Percentiles rank a stretch among this genome's conserved stretches.
Evolutionary conservation across 495 filamentous ascomycete species (phyloP).

Genomic region (Podospora sp.): DNA sequence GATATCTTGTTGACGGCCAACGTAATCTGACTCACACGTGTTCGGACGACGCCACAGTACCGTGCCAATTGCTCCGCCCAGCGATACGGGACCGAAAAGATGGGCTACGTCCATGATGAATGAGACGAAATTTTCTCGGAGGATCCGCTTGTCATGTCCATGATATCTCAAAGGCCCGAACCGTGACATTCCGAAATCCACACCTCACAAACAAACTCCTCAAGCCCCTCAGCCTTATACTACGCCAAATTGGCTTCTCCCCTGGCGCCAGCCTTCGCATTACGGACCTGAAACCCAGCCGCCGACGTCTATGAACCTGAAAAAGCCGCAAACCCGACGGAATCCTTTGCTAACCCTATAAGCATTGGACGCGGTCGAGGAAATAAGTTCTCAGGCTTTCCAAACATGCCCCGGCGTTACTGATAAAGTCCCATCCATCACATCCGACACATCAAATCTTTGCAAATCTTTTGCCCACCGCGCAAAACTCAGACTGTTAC

Average conservation of each 20-base stretch:
- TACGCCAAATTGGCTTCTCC: neutral
- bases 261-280: neutral
- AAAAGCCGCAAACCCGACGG: neutral
- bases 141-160: neutral
- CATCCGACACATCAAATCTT: neutral
- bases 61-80: neutral
- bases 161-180: neutral
- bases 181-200: conserved; percentile 1
- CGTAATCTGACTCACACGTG: neutral
- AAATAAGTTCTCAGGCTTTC: too few relatives aligned
- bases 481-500: neutral
- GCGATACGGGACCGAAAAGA: neutral
- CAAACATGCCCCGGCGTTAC: neutral
- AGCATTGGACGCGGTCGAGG: too few relatives aligned
- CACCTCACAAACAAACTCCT: conserved; percentile 1
- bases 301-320: neutral
- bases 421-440: neutral
- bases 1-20: neutral
- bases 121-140: neutral
- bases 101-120: neutral
- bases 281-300: neutral
- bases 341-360: neutral
- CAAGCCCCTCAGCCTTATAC: neutral
- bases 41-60: neutral
- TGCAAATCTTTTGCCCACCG: neutral